phyloP scores from a whole-genome alignment of 768 basidiomycete species.

The Boletus tomentosulus region DNA sequence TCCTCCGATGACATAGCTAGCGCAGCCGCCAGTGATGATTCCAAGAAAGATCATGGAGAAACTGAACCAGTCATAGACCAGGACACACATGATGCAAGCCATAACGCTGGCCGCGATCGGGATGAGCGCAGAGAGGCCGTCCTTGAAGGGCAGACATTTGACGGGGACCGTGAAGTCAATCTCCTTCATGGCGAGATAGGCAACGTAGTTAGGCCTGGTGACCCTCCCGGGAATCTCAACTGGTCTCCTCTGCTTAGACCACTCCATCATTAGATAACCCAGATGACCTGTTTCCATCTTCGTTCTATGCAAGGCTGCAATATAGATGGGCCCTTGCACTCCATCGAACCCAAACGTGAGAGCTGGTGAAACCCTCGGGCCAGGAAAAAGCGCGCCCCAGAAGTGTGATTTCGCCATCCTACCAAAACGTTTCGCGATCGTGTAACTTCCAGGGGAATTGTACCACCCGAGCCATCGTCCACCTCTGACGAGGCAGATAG shows the following conservation, averaged over 20 bases:
- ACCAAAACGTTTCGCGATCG: constrained; percentile 31
- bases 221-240: background rate
- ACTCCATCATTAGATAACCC: constrained; percentile 21
- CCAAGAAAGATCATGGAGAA: constrained; percentile 32
- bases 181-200: constrained; percentile 16
- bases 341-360: constrained; percentile 29
- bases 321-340: constrained; percentile 25
- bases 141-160: background rate
- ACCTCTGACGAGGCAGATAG: constrained; percentile 28
- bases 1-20: constrained; percentile 23
- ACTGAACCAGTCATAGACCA: constrained; percentile 27
- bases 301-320: constrained; percentile 29
- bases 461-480: constrained; percentile 34
- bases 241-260: constrained; percentile 2
- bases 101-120: constrained; percentile 24
- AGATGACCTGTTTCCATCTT: constrained; percentile 25
- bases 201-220: constrained; percentile 11
- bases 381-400: constrained; percentile 35
- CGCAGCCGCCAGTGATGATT: constrained; percentile 27
- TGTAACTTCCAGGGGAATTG: constrained; percentile 34
- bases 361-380: constrained; percentile 24
- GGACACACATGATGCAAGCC: constrained; percentile 23
- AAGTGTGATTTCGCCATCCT: constrained; percentile 27
- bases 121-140: constrained; percentile 14
- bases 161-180: constrained; percentile 2